These are phyloP conservation scores for Aureoboletus auriporus DNA, from an alignment of 768 basidiomycete species.

Conservation along the genomic window DNA sequence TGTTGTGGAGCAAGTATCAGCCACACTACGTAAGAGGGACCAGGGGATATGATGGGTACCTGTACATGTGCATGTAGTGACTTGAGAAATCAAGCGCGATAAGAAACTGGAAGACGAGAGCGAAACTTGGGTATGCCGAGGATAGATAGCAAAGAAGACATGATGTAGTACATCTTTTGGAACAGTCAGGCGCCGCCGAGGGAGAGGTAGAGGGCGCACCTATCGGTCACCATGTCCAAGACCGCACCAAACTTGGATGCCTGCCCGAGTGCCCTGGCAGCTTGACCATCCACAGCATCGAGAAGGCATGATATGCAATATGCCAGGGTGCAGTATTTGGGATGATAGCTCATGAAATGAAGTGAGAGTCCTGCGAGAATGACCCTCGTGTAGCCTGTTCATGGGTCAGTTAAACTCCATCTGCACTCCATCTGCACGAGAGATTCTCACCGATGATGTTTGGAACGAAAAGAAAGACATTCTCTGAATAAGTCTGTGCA, in stretches of 20 bases:
- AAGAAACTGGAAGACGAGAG: conserved; percentile 87
- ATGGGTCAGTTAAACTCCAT: not conserved
- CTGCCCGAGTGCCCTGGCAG: conserved; percentile 83
- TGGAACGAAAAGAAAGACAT: conserved; percentile 95
- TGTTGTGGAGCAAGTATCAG: conserved; percentile 30
- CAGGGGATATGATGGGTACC: conserved; percentile 42
- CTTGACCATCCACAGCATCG: conserved; percentile 94
- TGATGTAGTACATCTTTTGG: conserved; percentile 87
- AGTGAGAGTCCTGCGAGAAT: conserved; percentile 86
- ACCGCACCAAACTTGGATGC: conserved; percentile 97
- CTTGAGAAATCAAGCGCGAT: conserved; percentile 97
- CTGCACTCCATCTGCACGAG: not conserved
- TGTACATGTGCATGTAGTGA: conserved; percentile 99
- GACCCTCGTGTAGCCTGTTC: conserved; percentile 82
- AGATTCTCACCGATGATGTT: conserved; percentile 82
- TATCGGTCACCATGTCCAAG: conserved; percentile 98
- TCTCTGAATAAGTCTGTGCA: conserved; percentile 84
- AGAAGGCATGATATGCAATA: conserved; percentile 90
- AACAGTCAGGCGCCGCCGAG: not conserved
- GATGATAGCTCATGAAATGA: conserved; percentile 93
- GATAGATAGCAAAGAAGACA: conserved; percentile 93
- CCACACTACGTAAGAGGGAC: not conserved
- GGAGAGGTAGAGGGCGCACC: conserved; percentile 47
- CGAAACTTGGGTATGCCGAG: conserved; percentile 81
- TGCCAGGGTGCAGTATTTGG: conserved; percentile 84